Evolutionary conservation across 2,329 filamentous ascomycete genomes (phyloP).

Genomic region (Fusarium sp.): DNA sequence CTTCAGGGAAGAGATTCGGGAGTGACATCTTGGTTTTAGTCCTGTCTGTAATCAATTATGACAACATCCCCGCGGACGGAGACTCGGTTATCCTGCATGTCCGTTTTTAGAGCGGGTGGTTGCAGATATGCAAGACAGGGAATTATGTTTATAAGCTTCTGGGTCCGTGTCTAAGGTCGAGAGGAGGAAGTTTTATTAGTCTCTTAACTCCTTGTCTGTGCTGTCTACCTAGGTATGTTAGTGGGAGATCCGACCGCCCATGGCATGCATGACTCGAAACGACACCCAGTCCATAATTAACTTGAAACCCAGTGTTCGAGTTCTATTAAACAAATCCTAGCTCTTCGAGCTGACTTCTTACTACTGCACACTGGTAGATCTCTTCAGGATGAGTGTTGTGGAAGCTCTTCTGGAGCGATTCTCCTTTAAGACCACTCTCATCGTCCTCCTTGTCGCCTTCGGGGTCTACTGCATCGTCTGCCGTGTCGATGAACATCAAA

Average conservation of each 20-base stretch:
- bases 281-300: constrained; percentile 2
- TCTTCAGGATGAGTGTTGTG: constrained; percentile 62
- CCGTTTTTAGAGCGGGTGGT: constrained; percentile 19
- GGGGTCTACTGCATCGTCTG: constrained; percentile 55
- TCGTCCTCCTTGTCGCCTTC: constrained; percentile 56
- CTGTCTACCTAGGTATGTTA: background rate
- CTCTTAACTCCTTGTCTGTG: background rate
- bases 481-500: constrained; percentile 58
- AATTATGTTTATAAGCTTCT: constrained; percentile 9
- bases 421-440: constrained; percentile 57
- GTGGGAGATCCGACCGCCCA: background rate
- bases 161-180: background rate
- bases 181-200: background rate
- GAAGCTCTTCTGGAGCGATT: constrained; percentile 61
- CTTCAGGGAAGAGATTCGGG: constrained; percentile 24
- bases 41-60: background rate
- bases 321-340: background rate
- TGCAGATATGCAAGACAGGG: constrained; percentile 2
- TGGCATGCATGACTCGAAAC: background rate
- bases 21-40: constrained; percentile 27
- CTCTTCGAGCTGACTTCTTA: background rate
- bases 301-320: background rate
- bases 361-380: background rate
- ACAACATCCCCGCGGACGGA: constrained; percentile 17
- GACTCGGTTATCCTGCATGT: constrained; percentile 23